These are phyloP conservation scores for Xanthoparmelia taractica DNA, from an alignment of 495 filamentous ascomycete species.

Conservation along the genomic window DNA sequence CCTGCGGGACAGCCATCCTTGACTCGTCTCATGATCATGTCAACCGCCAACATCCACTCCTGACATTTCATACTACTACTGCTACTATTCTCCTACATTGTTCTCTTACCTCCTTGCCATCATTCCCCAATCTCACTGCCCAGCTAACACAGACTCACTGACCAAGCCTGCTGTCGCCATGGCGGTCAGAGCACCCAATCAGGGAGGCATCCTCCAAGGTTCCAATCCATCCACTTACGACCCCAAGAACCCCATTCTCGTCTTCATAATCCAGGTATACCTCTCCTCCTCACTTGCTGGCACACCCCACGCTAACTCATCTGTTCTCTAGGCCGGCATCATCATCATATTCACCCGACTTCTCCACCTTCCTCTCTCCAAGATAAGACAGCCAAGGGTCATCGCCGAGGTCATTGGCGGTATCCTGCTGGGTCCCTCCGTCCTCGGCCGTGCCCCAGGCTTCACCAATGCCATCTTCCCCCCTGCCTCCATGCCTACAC, in stretches of 20 bases:
- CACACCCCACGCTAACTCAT: background rate
- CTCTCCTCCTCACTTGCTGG: background rate
- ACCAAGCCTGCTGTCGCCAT: constrained; percentile 4
- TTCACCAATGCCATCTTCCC: constrained; percentile 78
- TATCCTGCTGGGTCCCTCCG: constrained; percentile 80
- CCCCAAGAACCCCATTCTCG: constrained; percentile 72
- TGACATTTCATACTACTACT: background rate
- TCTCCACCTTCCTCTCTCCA: constrained; percentile 76
- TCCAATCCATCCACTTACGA: constrained; percentile 64
- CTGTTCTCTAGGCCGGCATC: constrained; percentile 58
- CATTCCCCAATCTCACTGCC: background rate
- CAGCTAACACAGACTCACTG: background rate
- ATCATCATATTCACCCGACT: constrained; percentile 86
- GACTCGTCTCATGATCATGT: background rate
- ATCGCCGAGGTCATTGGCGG: constrained; percentile 96
- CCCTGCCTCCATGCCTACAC: constrained; percentile 57
- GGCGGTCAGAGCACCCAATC: constrained; percentile 35
- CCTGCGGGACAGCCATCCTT: background rate
- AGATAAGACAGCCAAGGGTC: constrained; percentile 80
- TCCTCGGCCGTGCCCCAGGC: constrained; percentile 74
- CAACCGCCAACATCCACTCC: background rate
- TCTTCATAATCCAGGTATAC: constrained; percentile 89
- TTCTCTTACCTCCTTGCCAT: background rate
- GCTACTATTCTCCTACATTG: background rate
- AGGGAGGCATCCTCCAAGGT: constrained; percentile 70